phyloP scores from a whole-genome alignment of 345 rosid species.

The Diplotaxis tenuifolia region DNA sequence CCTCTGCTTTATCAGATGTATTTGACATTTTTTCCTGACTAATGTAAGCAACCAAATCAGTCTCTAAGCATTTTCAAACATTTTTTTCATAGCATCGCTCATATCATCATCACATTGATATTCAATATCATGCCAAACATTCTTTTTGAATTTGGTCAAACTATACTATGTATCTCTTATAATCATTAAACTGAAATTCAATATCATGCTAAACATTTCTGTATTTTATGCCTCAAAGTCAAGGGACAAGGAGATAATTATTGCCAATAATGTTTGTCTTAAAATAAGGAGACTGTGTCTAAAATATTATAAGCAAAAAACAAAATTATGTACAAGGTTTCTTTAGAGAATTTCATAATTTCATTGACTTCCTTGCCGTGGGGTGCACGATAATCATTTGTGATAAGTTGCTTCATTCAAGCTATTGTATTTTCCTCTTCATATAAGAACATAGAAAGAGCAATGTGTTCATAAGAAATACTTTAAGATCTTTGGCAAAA shows the following conservation, averaged over 20 bases:
- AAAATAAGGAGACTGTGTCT: neutral
- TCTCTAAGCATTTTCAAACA: neutral
- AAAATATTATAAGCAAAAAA: neutral
- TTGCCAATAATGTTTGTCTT: neutral
- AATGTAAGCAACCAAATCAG: neutral
- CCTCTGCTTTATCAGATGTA: neutral
- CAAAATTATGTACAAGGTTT: neutral
- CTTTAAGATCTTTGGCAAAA: no score
- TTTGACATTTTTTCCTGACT: neutral
- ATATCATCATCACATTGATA: neutral
- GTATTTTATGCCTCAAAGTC: neutral
- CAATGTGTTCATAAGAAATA: neutral
- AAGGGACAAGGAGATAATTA: neutral
- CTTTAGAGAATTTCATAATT: neutral
- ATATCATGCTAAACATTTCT: neutral
- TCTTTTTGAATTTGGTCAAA: neutral
- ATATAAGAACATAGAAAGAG: neutral
- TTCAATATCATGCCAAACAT: neutral
- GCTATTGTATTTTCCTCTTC: neutral
- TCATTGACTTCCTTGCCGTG: conserved; percentile 1
- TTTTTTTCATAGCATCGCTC: neutral
- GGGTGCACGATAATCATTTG: neutral
- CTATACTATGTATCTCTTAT: neutral
- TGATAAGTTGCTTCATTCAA: neutral
- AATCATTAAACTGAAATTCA: neutral